Evolutionary conservation across 257 asterid species (phyloP), one percentile per base, ranked within the genome.

Genomic region (Ehretia macrophylla): DNA sequence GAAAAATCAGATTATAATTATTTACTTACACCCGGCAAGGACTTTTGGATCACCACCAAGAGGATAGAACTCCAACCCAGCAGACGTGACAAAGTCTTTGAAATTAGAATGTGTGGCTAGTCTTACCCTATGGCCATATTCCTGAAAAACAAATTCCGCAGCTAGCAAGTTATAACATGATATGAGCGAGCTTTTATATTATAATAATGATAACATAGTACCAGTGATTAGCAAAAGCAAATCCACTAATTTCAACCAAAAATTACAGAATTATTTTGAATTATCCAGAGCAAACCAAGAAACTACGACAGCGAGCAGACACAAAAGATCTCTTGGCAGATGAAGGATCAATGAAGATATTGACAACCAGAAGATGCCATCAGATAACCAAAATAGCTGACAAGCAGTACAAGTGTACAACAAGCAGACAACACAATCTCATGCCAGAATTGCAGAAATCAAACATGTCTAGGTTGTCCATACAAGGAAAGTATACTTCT

Each of bases 41-140:
- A 79, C 82, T 78, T 89, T 89, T 17, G 97, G 95, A 72, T 89
- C 95, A 48, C 97, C 95, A 35, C 97, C 97, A 17, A 89, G 95
- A 62, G 95, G 89, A 67, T 74, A 86, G 73, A 89, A 86, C 83
- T 89, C 97, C 78, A 89, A 73, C 13, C 97, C 97, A 63, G 97
- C 81, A 40, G 79, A 47, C 77, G 80, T 59, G 49, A 89, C 95
- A 47, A 89, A 89, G 63, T 86, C 97, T 78, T 74, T 77, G 65
- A 89, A 89, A 81, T 89, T 86, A 38, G 87, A 71, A 64, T 89
- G 97, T 46, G 95, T 80, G 20, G 97, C 97, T 47, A 89, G 74
- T 67, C 97, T 77, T 66, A 86, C 97, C 71, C 97, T 76, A 71
- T 89, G 97, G 50, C 97, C 97, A 73, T 75, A 74, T 55, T 76